phyloP scores from a whole-genome alignment of 2,329 filamentous ascomycete species.

The Chaetothyriales sp. region DNA sequence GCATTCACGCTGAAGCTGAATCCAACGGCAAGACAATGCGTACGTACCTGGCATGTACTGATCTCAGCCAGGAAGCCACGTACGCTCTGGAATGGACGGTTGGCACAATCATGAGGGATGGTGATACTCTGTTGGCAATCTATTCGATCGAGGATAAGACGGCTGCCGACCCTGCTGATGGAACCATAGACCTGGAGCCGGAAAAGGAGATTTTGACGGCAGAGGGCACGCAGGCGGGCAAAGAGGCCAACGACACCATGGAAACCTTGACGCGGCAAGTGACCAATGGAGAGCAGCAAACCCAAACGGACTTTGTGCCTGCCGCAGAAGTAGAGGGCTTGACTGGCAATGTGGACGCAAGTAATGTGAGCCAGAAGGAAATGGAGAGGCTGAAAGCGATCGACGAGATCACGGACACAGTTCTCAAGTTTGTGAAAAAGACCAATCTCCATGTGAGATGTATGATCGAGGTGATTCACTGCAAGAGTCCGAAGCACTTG shows the following conservation, averaged over 20 bases:
- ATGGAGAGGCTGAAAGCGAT: conserved; percentile 67
- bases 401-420: conserved; percentile 68
- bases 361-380: conserved; percentile 48
- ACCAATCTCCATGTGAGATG: conserved; percentile 84
- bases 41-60: conserved; percentile 90
- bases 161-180: conserved; percentile 18
- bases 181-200: conserved; percentile 27
- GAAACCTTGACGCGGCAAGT: conserved; percentile 42
- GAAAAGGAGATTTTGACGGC: conserved; percentile 27
- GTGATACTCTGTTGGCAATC: conserved; percentile 82
- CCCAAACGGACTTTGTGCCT: conserved; percentile 19
- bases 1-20: conserved; percentile 52
- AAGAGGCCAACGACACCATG: conserved; percentile 59
- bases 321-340: conserved; percentile 26
- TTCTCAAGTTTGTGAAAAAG: conserved; percentile 74
- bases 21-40: conserved; percentile 64
- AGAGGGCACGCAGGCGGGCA: conserved; percentile 59
- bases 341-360: conserved; percentile 31
- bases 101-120: conserved; percentile 82
- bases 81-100: conserved; percentile 97
- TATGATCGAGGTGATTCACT: conserved; percentile 91
- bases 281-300: conserved; percentile 20
- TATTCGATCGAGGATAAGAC: conserved; percentile 84
- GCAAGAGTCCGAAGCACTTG: conserved; percentile 92
- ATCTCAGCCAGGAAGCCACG: conserved; percentile 83